phyloP scores from a whole-genome alignment of 2,329 filamentous ascomycete genomes.

The Macroventuria anomochaeta region DNA sequence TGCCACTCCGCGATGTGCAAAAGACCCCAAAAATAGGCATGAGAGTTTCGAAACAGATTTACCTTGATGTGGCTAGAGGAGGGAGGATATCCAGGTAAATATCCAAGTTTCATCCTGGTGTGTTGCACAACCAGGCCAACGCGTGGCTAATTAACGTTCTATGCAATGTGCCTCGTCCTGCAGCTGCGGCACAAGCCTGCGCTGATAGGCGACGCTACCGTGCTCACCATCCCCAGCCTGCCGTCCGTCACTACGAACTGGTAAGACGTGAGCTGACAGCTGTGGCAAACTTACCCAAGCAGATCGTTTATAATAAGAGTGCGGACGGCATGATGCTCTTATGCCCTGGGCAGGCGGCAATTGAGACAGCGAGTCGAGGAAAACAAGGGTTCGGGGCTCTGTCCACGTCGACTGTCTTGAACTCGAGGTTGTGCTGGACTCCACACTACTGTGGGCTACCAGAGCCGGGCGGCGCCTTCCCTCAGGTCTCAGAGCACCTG shows the following conservation, averaged over 20 bases:
- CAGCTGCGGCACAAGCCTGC: constrained; percentile 20
- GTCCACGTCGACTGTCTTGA: constrained; percentile 17
- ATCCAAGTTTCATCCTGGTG: constrained; percentile 10
- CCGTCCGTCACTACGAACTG: constrained; percentile 22
- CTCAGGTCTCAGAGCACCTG: constrained; percentile 20
- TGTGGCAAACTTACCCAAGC: constrained; percentile 14
- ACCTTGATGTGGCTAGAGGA: constrained; percentile 23
- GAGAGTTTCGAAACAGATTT: constrained; percentile 30
- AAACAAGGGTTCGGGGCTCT: constrained; percentile 7
- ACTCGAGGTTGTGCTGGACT: constrained; percentile 27
- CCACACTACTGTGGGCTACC: constrained; percentile 9
- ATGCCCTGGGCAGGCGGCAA: constrained; percentile 10
- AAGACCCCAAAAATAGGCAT: constrained; percentile 41
- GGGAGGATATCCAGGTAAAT: constrained; percentile 24
- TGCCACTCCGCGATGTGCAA: constrained; percentile 18
- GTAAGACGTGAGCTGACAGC: constrained; percentile 21
- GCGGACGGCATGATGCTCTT: constrained; percentile 23
- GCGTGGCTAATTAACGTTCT: constrained; percentile 29
- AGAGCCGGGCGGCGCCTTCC: constrained; percentile 30
- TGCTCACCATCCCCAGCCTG: constrained; percentile 22
- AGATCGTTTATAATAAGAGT: constrained; percentile 15
- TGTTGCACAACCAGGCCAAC: constrained; percentile 15
- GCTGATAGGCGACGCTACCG: constrained; percentile 19
- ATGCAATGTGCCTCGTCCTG: constrained; percentile 27
- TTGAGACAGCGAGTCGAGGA: constrained; percentile 12